A percentile compares a stretch with the other conserved stretches of the same genome.
These are phyloP conservation scores for Marasmius fiardii DNA, from an alignment of 1,284 basidiomycete genomes.

Conservation along the genomic window DNA sequence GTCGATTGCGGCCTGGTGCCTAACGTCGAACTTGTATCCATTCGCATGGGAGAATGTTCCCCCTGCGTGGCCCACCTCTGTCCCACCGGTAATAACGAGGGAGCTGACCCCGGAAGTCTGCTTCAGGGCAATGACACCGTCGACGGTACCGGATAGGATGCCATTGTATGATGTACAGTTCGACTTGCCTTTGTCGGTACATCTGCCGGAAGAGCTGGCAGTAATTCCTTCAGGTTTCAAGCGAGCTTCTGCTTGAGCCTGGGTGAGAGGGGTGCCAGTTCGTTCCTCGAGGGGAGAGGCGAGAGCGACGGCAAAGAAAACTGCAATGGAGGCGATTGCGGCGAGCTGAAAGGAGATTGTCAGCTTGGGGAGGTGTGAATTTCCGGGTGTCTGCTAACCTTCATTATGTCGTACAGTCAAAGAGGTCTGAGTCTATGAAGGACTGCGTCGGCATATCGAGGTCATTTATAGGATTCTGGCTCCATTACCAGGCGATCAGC, in stretches of 20 bases:
- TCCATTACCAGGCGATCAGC: too few relatives aligned
- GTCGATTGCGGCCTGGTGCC: conserved; percentile 19
- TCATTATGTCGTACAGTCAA: not conserved
- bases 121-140: conserved; percentile 23
- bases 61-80: conserved; percentile 3
- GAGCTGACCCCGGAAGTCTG: conserved; percentile 18
- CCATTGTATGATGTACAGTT: conserved; percentile 9
- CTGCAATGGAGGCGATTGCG: not conserved
- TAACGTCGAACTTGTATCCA: conserved; percentile 23
- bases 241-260: conserved; percentile 21
- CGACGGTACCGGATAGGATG: conserved; percentile 2
- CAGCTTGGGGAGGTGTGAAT: not conserved
- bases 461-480: not conserved
- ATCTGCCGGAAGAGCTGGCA: conserved; percentile 21
- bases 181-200: conserved; percentile 17
- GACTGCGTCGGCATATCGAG: not conserved
- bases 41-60: conserved; percentile 24
- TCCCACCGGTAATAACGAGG: conserved; percentile 23
- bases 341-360: not conserved
- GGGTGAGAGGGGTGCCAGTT: conserved; percentile 17
- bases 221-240: conserved; percentile 20
- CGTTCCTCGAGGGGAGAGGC: not conserved
- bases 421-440: not conserved
- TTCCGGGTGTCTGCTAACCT: not conserved
- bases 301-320: not conserved